Base-by-base conservation (phyloP, 2,329 filamentous ascomycete species). In the Calonectria montana region DNA sequence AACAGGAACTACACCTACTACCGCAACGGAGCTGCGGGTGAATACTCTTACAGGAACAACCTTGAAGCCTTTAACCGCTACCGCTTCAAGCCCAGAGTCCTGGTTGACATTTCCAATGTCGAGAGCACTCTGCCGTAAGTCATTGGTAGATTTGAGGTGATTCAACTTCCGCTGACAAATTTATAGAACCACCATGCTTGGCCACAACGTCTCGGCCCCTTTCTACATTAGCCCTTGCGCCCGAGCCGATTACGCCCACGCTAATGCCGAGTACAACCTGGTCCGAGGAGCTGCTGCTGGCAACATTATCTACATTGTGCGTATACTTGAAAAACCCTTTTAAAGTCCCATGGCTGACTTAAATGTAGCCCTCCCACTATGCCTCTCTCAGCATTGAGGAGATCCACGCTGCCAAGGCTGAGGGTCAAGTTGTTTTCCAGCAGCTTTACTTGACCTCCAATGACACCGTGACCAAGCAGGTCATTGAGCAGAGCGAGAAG, bases 41-140 rank as follows among this genome's bases (percentile, higher is more conserved):
- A 90, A 80, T 90, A 86, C 85, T 86, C 84, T 1, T 90, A 89
- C 80, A 84, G 88, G 61, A 89, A 89, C 80, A 90, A 90, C 80
- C 83, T 90, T 7, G 89, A 91, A 80, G 84, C 86, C 31, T 90
- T 84, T 80, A 81, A 84, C 72, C 85, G 87, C 16, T 88, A 87
- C 76, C 82, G 82, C 61, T 81, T 90, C 48, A 84, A 85, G 62
- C 87, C 88, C 10, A 83, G 87, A 64, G 83, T 86, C 27, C 81
- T 90, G 80, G 80, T 84, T n/a, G 88, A 90, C 75, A 85, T 90
- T 69, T 86, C 83, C 41, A 80, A 83, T 29, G 79, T 87, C 53
- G 84, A 86, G 72, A 75, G 67, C 31, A 83, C 84, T 18, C 78
- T 87, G 61, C 65, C 75, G 78, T 76, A 81, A n/a, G 77, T 72